Evolutionary conservation across 1,284 basidiomycete species (phyloP).

Genomic region (Inonotus obliquus): DNA sequence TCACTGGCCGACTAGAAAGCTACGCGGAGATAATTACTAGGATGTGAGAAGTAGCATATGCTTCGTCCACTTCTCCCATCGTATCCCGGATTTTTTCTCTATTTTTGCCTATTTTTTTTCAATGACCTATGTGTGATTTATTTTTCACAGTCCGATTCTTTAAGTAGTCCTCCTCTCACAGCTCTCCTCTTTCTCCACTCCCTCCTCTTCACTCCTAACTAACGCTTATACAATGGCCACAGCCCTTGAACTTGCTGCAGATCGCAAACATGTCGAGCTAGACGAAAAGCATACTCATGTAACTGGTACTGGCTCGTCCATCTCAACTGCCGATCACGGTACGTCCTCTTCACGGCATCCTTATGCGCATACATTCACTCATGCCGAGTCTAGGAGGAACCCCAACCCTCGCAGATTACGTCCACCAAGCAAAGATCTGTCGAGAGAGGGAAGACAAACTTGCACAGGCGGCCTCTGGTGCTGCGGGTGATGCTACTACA

Average conservation of each 20-base stretch:
- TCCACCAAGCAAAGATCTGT: constrained; percentile 9
- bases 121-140: no score
- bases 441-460: constrained; percentile 9
- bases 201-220: background rate
- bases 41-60: no score
- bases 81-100: no score
- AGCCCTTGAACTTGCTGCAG: constrained; percentile 10
- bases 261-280: constrained; percentile 13
- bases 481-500: background rate
- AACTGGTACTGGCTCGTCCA: background rate
- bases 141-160: background rate
- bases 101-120: no score
- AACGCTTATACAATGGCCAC: constrained; percentile 4
- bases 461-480: background rate
- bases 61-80: no score
- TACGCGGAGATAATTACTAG: no score
- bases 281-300: constrained; percentile 3
- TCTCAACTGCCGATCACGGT: background rate
- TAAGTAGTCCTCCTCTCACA: background rate
- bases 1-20: no score
- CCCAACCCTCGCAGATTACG: constrained; percentile 10
- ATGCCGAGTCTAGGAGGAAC: background rate
- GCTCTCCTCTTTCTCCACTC: background rate
- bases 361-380: background rate
- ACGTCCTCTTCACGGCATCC: background rate